Evolutionary conservation across 1,139 yeast genomes (phyloP).

Genomic region (Debaryomyces robertsiae): DNA sequence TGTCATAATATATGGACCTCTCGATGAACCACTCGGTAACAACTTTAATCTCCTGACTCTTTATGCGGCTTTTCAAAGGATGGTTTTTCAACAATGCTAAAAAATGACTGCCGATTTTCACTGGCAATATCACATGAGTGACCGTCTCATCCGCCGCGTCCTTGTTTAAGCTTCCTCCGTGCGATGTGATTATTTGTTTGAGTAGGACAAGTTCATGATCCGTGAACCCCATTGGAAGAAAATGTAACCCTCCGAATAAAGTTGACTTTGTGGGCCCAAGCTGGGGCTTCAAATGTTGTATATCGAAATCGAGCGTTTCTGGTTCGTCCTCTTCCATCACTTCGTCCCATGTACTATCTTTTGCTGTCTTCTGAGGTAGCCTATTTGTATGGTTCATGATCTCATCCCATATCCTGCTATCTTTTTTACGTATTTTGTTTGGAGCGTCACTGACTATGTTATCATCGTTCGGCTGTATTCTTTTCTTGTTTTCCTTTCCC

Average conservation of each 20-base stretch:
- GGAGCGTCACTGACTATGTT: conserved; percentile 1
- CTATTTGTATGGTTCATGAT: conserved; percentile 43
- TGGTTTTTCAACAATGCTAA: conserved; percentile 28
- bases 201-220: conserved; percentile 35
- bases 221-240: conserved; percentile 43
- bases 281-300: conserved; percentile 12
- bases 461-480: conserved; percentile 12
- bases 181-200: conserved; percentile 37
- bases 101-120: conserved; percentile 33
- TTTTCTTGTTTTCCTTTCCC: conserved; percentile 15
- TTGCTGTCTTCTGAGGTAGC: conserved; percentile 17
- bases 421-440: conserved; percentile 21
- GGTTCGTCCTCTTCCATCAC: conserved; percentile 16
- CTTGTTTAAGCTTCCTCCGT: conserved; percentile 42
- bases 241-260: conserved; percentile 39
- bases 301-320: conserved; percentile 8
- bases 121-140: conserved; percentile 47
- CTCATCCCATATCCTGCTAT: conserved; percentile 44
- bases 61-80: conserved; percentile 27
- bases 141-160: conserved; percentile 26
- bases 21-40: conserved; percentile 90
- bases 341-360: conserved; percentile 37
- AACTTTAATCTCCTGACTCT: conserved; percentile 25
- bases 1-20: conserved; percentile 66
- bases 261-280: conserved; percentile 11